Base-by-base conservation (phyloP, 345 rosid genomes). In the Durio zibethinus region DNA sequence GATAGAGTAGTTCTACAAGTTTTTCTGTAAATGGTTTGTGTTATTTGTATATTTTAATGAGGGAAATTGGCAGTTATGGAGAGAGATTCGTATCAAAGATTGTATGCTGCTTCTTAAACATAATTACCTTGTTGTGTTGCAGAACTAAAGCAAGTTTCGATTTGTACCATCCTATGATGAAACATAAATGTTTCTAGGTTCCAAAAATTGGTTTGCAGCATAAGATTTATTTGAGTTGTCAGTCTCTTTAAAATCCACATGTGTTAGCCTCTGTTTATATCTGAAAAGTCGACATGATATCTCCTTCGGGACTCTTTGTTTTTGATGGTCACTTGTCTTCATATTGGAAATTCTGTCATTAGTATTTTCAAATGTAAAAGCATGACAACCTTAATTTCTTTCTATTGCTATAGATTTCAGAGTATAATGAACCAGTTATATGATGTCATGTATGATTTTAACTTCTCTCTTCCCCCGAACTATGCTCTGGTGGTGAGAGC, bases 401-500 rank as follows among this genome's bases (percentile, higher is more conserved):
- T 18, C 63, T 42, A 45, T 47, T 82, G 40, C 36, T 76, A 77
- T 82, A 47, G 52, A 82, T 83, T 72, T 62, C 93, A 93, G 97
- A 92, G 94, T 27, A 86, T 92, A 80, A 93, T 93, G 98, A 84
- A 82, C 77, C 97, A 90, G 76, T 67, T 96, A 42, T 96, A 93
- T 59, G 92, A 96, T 83, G 84, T 96, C 72, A 93, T 93, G 98
- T 96, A 93, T 67, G 98, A 89, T 74, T 93, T 92, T 79, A 86
- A 92, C 82, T 90, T 96, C 80, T 93, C 94, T 36, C 91, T 93
- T 53, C 98, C 99, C 40, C 98, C 97, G 5, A 97, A 96, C 77
- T 96, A 93, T 86, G 99, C 98, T 67, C 84, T 92, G 79, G 99
- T 93, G 78, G 85, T 91, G 82, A 87, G 99, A 89, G 97, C 98